Percentiles rank a stretch among this genome's conserved stretches.
Evolutionary conservation across 768 basidiomycete species (phyloP).

Genomic region (Suillus decipiens): DNA sequence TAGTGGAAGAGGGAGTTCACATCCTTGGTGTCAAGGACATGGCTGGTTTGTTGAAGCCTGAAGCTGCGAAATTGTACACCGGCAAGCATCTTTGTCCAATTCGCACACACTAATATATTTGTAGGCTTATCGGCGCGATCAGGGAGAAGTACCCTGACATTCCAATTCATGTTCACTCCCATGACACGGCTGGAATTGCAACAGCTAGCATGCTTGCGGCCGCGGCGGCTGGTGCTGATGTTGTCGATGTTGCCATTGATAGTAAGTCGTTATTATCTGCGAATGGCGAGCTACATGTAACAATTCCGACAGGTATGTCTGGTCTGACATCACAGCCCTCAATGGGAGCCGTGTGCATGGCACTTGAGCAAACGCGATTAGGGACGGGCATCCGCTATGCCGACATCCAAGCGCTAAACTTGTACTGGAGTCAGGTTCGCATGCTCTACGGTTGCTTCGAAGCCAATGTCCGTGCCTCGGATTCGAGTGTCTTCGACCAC

Average conservation of each 20-base stretch:
- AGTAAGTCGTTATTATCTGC: constrained; percentile 51
- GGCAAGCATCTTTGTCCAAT: not conserved
- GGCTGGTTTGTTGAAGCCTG: constrained; percentile 95
- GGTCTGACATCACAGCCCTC: constrained; percentile 98
- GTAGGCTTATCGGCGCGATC: constrained; percentile 89
- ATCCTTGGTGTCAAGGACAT: constrained; percentile 98
- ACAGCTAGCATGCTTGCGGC: constrained; percentile 96
- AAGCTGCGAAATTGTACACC: constrained; percentile 85
- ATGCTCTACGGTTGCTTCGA: constrained; percentile 96
- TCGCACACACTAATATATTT: constrained; percentile 12
- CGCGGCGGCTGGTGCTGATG: constrained; percentile 96
- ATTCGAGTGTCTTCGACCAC: constrained; percentile 98
- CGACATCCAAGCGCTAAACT: constrained; percentile 95
- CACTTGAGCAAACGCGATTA: constrained; percentile 89
- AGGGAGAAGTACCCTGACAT: constrained; percentile 95
- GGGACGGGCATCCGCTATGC: constrained; percentile 97
- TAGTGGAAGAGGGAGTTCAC: constrained; percentile 94
- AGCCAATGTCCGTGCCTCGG: constrained; percentile 95
- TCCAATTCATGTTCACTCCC: constrained; percentile 98
- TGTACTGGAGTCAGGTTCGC: constrained; percentile 98
- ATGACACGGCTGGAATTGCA: constrained; percentile 98
- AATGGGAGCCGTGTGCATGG: constrained; percentile 96
- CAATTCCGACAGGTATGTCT: constrained; percentile 75
- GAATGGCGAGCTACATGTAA: not conserved
- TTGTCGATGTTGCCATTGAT: constrained; percentile 98